Percentiles rank a stretch among this genome's conserved stretches.
Conservation (phyloP, 2,329 filamentous ascomycete genomes). For the Trichoderma semiorbis region DNA sequence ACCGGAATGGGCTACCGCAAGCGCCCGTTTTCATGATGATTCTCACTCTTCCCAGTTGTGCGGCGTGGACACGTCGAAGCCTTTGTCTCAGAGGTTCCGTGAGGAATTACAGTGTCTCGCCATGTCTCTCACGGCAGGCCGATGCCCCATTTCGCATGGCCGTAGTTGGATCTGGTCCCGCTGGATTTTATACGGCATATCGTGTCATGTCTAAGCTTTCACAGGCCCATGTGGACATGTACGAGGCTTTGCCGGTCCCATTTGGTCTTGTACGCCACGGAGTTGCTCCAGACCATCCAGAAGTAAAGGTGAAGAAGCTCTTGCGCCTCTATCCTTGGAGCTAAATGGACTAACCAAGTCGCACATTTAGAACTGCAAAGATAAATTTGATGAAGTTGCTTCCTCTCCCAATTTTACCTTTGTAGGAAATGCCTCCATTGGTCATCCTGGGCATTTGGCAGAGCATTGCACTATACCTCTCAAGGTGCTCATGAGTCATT, state of each 20-base stretch:
- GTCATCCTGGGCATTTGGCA: slow-evolving; percentile 44
- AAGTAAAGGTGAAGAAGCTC: slow-evolving; percentile 72
- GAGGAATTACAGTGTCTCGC: neutral
- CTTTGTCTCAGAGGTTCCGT: neutral
- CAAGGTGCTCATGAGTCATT: slow-evolving; percentile 68
- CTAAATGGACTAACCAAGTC: neutral
- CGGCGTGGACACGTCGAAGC: neutral
- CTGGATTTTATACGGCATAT: slow-evolving; percentile 92
- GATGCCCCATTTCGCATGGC: slow-evolving; percentile 70
- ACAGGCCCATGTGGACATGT: slow-evolving; percentile 83
- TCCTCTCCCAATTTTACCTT: slow-evolving; percentile 80
- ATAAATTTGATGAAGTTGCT: slow-evolving; percentile 88
- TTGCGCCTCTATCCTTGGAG: neutral
- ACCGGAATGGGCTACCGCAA: neutral
- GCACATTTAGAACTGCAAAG: slow-evolving; percentile 70
- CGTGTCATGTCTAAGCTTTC: slow-evolving; percentile 74
- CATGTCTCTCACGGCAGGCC: neutral
- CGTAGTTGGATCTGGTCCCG: slow-evolving; percentile 88
- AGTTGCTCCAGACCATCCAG: slow-evolving; percentile 96
- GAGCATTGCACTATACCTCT: slow-evolving; percentile 59
- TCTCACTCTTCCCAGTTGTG: neutral
- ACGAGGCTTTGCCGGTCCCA: slow-evolving; percentile 86
- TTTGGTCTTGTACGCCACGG: slow-evolving; percentile 91
- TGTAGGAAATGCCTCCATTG: slow-evolving; percentile 82
- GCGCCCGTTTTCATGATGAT: neutral